A percentile compares a stretch with the other conserved stretches of the same genome.
Evolutionary conservation across 2,329 filamentous ascomycete genomes (phyloP).

Genomic region (Claviceps cyperi): DNA sequence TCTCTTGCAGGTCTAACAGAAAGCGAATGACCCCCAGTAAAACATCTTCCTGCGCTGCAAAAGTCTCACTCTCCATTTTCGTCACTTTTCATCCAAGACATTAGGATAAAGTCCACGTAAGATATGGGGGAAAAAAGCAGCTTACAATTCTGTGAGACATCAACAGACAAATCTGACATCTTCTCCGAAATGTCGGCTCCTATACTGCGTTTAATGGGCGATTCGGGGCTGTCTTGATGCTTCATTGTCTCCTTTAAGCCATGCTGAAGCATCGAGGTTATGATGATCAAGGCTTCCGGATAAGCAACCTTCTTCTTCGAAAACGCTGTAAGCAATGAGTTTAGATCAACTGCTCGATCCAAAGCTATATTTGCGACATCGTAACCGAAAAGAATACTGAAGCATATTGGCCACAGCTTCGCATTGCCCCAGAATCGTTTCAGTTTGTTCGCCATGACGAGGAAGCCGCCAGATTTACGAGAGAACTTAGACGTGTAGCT

Average conservation of each 20-base stretch:
- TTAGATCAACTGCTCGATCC: constrained; percentile 58
- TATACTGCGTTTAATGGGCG: constrained; percentile 22
- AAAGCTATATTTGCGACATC: constrained; percentile 66
- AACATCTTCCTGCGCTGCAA: constrained; percentile 42
- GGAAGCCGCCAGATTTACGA: constrained; percentile 72
- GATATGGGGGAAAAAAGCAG: neutral
- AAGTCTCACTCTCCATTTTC: constrained; percentile 29
- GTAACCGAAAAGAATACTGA: constrained; percentile 75
- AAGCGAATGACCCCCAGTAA: constrained; percentile 68
- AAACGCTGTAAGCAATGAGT: constrained; percentile 61
- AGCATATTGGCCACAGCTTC: constrained; percentile 72
- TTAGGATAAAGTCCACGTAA: neutral
- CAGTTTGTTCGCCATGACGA: constrained; percentile 67
- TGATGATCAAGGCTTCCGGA: constrained; percentile 64
- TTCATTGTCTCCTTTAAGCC: constrained; percentile 59
- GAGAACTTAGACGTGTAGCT: constrained; percentile 76
- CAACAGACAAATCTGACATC: neutral
- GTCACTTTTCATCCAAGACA: constrained; percentile 9
- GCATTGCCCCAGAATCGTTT: constrained; percentile 82
- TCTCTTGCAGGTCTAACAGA: constrained; percentile 61
- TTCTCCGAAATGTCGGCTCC: neutral
- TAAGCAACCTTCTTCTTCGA: constrained; percentile 53
- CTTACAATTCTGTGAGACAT: neutral
- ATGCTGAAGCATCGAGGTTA: constrained; percentile 76
- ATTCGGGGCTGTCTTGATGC: constrained; percentile 45